Base-by-base conservation (phyloP, 345 rosid genomes). In the Eucalyptus regnans region DNA sequence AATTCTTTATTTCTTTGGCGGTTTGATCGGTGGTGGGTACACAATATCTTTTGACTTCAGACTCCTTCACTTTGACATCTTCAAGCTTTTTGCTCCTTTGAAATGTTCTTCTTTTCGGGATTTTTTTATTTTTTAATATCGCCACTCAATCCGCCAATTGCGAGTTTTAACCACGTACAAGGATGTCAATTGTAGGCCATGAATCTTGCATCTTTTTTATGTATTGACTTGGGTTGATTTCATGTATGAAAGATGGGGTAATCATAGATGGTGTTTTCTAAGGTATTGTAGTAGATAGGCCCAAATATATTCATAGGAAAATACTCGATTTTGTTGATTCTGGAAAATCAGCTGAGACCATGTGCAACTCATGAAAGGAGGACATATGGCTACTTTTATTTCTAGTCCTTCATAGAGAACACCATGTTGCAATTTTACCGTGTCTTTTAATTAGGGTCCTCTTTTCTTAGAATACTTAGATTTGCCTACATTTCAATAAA, bases 1-100 rank as follows among this genome's bases (percentile, higher is more conserved):
- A 96, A 95, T 90, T 95, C 98, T 60, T 88, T 97, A 91, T 97
- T 97, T 91, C 93, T 97, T 54, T 97, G 99, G 99, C 97, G 97
- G 89, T 97, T 97, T 89, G 99, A 97, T 91, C 95, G 97, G 91
- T 91, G 99, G 99, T 96, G 92, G 90, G 92, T 44, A 85, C 27
- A 81, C 88, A 23, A 81, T 50, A 51, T 29, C 88, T 83, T 88
- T 81, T 8, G n/a, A 25, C 43, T 60, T 33, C 81, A 18, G 44
- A 33, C 46, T 71, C 27, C 27, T 71, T 71, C 83, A 17, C 27
- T 71, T 37, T 18, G 43, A 71, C 83, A 37, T 37, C 25, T 37
- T 27, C 83, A 71, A 37, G 46, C 27, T 18, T 71, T 71, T 71
- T 2, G 46, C 43, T 37, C 46, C 83, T 1, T 10, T 71, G 83